Evolutionary conservation across 177 flowering plant genomes (phyloP).

Genomic region (Tripterygium wilfordii): DNA sequence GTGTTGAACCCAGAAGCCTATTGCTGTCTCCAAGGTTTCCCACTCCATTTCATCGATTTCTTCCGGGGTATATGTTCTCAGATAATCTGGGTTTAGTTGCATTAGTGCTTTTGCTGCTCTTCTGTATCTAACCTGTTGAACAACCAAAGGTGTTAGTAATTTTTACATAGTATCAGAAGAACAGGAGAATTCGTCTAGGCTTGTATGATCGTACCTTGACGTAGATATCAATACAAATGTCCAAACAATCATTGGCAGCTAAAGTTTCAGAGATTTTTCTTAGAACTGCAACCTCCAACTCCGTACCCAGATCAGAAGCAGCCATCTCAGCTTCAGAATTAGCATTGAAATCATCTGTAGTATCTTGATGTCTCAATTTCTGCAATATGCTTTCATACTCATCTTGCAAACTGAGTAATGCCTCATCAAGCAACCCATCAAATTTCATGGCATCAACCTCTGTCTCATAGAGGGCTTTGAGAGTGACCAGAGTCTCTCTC

Average conservation of each 20-base stretch:
- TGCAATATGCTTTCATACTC: slow-evolving; percentile 48
- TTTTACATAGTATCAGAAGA: not conserved
- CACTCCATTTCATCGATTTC: slow-evolving; percentile 68
- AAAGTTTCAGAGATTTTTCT: slow-evolving; percentile 49
- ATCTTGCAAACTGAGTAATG: slow-evolving; percentile 57
- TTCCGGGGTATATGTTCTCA: slow-evolving; percentile 49
- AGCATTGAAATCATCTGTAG: slow-evolving; percentile 7
- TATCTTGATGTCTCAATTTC: slow-evolving; percentile 34
- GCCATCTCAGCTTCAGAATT: slow-evolving; percentile 8
- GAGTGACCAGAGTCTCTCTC: slow-evolving; percentile 47
- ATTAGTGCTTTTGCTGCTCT: slow-evolving; percentile 75
- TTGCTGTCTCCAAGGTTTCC: slow-evolving; percentile 56
- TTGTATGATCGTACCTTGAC: slow-evolving; percentile 40
- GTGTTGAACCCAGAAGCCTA: slow-evolving; percentile 65
- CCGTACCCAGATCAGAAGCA: slow-evolving; percentile 36
- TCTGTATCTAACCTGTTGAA: slow-evolving; percentile 53
- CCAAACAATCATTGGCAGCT: slow-evolving; percentile 60
- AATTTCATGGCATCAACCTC: slow-evolving; percentile 66
- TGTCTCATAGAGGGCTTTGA: slow-evolving; percentile 51
- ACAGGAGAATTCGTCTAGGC: not conserved
- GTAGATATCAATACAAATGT: slow-evolving; percentile 65
- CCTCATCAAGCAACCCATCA: slow-evolving; percentile 66
- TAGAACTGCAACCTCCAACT: slow-evolving; percentile 44
- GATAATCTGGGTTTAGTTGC: slow-evolving; percentile 59
- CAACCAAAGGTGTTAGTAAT: not conserved